phyloP scores from a whole-genome alignment of 495 filamentous ascomycete genomes.

The Pyrenula massariospora region DNA sequence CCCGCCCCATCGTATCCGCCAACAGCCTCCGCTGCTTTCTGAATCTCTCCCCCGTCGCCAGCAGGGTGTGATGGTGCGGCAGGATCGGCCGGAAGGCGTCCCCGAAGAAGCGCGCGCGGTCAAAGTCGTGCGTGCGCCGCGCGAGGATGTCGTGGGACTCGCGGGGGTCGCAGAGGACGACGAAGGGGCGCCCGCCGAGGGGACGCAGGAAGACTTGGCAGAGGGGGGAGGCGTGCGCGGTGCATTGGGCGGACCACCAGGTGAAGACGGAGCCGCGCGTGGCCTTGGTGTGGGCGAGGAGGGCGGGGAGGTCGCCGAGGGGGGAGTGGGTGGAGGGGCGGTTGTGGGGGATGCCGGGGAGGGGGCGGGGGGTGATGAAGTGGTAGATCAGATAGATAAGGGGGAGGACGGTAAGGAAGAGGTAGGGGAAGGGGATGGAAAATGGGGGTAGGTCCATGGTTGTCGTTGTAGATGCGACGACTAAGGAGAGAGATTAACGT shows the following conservation, averaged over 20 bases:
- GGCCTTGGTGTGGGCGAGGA: constrained; percentile 7
- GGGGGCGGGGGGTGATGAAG: constrained; percentile 4
- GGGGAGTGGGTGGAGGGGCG: constrained; percentile 12
- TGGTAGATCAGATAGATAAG: neutral
- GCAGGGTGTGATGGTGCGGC: constrained; percentile 17
- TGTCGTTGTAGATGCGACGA: too few species aligned
- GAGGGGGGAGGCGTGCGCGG: neutral
- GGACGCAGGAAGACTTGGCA: neutral
- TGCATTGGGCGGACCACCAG: neutral
- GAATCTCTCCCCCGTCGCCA: constrained; percentile 14
- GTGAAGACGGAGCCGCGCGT: neutral
- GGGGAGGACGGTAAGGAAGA: neutral
- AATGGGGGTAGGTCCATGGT: too few species aligned
- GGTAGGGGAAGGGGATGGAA: neutral
- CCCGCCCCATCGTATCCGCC: constrained; percentile 25
- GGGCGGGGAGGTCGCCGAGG: constrained; percentile 20
- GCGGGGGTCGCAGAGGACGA: neutral
- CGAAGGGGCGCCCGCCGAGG: neutral
- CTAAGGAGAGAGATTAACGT: too few species aligned
- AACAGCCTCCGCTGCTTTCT: constrained; percentile 20
- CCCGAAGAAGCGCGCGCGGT: constrained; percentile 2
- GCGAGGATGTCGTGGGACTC: neutral
- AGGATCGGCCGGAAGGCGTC: constrained; percentile 16
- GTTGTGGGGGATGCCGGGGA: constrained; percentile 29
- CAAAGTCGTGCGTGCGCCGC: neutral